Evolutionary conservation across 441 rosid species (phyloP).

Genomic region (Theobroma grandiflorum): DNA sequence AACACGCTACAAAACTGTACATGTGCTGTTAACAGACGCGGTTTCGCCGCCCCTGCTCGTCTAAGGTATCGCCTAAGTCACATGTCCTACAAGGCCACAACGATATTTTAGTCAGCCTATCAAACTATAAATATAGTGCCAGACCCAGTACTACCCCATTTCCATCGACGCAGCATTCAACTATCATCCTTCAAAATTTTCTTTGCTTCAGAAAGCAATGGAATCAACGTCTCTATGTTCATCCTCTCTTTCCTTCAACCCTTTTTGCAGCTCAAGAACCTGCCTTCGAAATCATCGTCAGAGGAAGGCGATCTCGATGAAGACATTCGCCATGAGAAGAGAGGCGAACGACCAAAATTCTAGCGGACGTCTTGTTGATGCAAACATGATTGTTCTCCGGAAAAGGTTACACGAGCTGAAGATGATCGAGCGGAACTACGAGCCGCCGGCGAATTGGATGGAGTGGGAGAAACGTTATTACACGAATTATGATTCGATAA

Average conservation of each 20-base stretch:
- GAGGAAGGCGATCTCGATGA: constrained; percentile 5
- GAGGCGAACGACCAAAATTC: constrained; percentile 34
- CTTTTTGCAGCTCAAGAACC: constrained; percentile 5
- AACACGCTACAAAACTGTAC: constrained; percentile 18
- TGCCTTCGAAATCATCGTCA: background rate
- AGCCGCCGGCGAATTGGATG: constrained; percentile 79
- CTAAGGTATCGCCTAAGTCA: too few relatives aligned
- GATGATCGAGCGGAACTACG: constrained; percentile 67
- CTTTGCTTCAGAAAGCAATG: constrained; percentile 20
- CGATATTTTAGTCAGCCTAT: background rate
- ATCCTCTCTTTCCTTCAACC: constrained; percentile 28
- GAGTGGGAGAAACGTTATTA: constrained; percentile 77
- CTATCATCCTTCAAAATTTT: background rate
- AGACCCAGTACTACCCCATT: background rate
- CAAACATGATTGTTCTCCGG: constrained; percentile 71
- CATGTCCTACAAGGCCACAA: background rate
- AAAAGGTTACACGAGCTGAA: constrained; percentile 75
- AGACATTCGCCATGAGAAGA: constrained; percentile 31
- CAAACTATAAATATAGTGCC: background rate
- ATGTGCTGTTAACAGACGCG: constrained; percentile 15
- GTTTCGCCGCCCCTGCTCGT: background rate
- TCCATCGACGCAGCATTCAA: background rate
- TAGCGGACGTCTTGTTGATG: constrained; percentile 58
- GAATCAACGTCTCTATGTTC: constrained; percentile 26
- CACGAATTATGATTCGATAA: constrained; percentile 49